These are phyloP conservation scores for Phytophthora pistaciae DNA, from an alignment of 352 stramenopile species.

Conservation along the genomic window DNA sequence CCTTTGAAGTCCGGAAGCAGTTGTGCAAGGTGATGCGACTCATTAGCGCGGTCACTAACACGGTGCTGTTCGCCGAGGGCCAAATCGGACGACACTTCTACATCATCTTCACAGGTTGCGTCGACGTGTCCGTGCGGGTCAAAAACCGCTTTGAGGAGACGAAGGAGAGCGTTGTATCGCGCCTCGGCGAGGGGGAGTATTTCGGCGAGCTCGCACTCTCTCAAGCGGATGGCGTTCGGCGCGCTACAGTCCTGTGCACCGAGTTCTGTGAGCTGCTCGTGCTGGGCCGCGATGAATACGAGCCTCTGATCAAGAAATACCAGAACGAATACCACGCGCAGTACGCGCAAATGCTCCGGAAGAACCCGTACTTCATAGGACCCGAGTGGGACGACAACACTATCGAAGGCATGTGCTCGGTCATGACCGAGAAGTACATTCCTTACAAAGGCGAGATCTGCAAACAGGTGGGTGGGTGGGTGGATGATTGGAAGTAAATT, in stretches of 20 bases:
- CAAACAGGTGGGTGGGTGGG: slow-evolving; percentile 66
- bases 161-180: slow-evolving; percentile 72
- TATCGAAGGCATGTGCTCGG: slow-evolving; percentile 86
- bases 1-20: slow-evolving; percentile 88
- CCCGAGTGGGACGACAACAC: slow-evolving; percentile 85
- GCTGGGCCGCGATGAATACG: slow-evolving; percentile 81
- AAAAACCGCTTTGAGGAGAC: slow-evolving; percentile 83
- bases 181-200: slow-evolving; percentile 75
- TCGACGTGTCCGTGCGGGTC: slow-evolving; percentile 72
- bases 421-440: slow-evolving; percentile 89
- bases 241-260: slow-evolving; percentile 72
- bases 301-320: slow-evolving; percentile 85
- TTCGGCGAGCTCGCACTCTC: slow-evolving; percentile 85
- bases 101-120: slow-evolving; percentile 81
- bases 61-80: slow-evolving; percentile 82
- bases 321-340: slow-evolving; percentile 86
- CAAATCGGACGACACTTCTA: slow-evolving; percentile 85
- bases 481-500: neutral
- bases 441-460: slow-evolving; percentile 77
- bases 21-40: slow-evolving; percentile 86
- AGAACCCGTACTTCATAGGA: slow-evolving; percentile 83
- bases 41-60: slow-evolving; percentile 83
- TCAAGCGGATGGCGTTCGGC: slow-evolving; percentile 68
- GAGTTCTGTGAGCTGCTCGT: slow-evolving; percentile 85
- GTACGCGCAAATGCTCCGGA: slow-evolving; percentile 80